A percentile compares a stretch with the other conserved stretches of the same genome.
phyloP scores from a whole-genome alignment of 2,329 filamentous ascomycete species.

The Gliomastix tumulicola region DNA sequence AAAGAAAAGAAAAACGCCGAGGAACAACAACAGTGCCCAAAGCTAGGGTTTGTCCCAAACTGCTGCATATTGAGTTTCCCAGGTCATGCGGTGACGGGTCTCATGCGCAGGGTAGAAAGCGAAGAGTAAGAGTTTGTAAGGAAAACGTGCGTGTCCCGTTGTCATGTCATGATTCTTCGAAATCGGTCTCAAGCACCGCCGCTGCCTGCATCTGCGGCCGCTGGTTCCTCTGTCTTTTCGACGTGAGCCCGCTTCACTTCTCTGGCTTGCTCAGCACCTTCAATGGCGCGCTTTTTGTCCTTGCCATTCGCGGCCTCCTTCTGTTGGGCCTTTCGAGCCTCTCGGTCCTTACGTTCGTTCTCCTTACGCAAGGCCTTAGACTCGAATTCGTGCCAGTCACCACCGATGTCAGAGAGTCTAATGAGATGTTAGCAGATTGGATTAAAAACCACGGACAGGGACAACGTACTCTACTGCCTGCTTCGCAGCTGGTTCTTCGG shows the following conservation, averaged over 20 bases:
- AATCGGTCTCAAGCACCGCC: too few relatives aligned
- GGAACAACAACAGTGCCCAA: too few relatives aligned
- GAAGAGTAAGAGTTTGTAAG: too few relatives aligned
- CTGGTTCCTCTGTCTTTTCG: constrained; percentile 11
- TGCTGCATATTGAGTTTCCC: too few relatives aligned
- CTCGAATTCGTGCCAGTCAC: constrained; percentile 98
- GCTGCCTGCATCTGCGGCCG: too few relatives aligned
- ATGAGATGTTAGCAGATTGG: neutral
- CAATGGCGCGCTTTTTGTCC: constrained; percentile 32
- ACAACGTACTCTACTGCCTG: constrained; percentile 70
- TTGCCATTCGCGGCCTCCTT: constrained; percentile 22
- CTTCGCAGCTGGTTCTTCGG: constrained; percentile 68
- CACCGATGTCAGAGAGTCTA: constrained; percentile 72
- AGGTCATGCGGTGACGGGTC: too few relatives aligned
- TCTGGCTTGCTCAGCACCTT: constrained; percentile 18
- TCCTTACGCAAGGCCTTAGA: constrained; percentile 91
- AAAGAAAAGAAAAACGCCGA: too few relatives aligned
- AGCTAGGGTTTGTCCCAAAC: too few relatives aligned
- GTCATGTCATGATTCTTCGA: too few relatives aligned
- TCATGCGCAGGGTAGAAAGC: too few relatives aligned
- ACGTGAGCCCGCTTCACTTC: constrained; percentile 25
- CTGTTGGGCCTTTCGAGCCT: constrained; percentile 39
- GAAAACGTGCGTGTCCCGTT: too few relatives aligned
- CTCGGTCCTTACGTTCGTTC: constrained; percentile 61
- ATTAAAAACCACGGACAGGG: neutral